Conservation (phyloP, 306 rosid species). For the Malus fusca region DNA sequence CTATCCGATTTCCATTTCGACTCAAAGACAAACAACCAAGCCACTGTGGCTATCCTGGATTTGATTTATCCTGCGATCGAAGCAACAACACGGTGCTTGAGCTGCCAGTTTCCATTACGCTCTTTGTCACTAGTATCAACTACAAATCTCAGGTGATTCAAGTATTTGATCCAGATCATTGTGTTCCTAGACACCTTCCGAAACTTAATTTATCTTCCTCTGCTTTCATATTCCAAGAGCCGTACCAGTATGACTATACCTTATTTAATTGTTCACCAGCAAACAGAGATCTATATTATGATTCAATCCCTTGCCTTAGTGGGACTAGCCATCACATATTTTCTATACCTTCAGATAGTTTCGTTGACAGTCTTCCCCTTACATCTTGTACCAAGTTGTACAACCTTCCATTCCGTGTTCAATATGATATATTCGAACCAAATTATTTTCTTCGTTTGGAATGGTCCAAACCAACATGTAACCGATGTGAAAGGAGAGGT, state of each 20-base stretch:
- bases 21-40: neutral
- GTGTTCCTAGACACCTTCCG: neutral
- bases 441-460: neutral
- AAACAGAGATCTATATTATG: neutral
- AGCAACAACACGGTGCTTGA: neutral
- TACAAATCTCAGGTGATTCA: neutral
- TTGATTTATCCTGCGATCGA: neutral
- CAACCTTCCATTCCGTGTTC: neutral
- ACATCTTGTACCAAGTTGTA: neutral
- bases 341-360: fast-evolving
- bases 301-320: neutral
- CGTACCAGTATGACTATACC: neutral
- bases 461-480: neutral
- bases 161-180: neutral
- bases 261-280: conserved; percentile 7
- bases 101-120: neutral
- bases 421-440: neutral
- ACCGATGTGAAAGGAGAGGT: neutral
- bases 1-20: conserved; percentile 16
- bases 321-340: neutral
- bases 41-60: conserved; percentile 4
- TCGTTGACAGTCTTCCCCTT: neutral
- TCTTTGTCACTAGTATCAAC: neutral
- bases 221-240: neutral
- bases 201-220: neutral